Base-by-base conservation (phyloP, 176 grass and related monocot genomes). In the Eleusine coracana region DNA sequence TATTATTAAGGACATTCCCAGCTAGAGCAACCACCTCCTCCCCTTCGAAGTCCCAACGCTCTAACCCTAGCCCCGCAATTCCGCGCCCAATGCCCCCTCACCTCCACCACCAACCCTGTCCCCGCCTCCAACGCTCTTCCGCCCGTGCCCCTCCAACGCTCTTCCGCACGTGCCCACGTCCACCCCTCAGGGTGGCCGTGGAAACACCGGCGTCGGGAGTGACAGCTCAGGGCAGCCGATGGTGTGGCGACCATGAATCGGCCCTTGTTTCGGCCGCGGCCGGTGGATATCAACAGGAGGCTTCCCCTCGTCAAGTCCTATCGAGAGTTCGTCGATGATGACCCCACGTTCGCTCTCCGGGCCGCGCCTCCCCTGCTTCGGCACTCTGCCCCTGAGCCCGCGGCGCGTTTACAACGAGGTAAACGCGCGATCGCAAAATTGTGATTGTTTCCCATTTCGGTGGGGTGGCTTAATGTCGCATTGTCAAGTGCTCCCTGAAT, bases 271-370 rank as follows among this genome's bases (percentile, higher is more conserved):
- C 87, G 94, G 84, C 94, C 94, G 75, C 94, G 94, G 66, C 94
- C 94, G 16, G 87, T 97, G 16, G 94, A 97, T 84, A 97, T 97
- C 80, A 87, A 97, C 86, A 93, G 89, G 73, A 97, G 91, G 86
- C 88, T 97, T 69, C 89, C 94, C 0, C 87, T 97, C 66, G 70
- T 97, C 80, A 97, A 87, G 82, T 93, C 91, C 12, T 46, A 76
- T 48, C 88, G 90, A 77, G 94, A 97, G 71, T 97, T 93, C 66
- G 94, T 91, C 55, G 94, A 97, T 63, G 94, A 97, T 28, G 94
- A 97, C 48, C 77, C 0, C 70, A 78, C 41, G 16, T 37, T 74
- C 46, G 29, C 71, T 20, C 34, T 67, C 76, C 42, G 73, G 69
- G 18, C 37, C 75, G 23, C 36, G 48, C 13, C 74, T 9, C n/a